Percentiles rank a stretch among this genome's conserved stretches.
Conservation (phyloP, 441 rosid genomes). For the Brassica hybrid region DNA sequence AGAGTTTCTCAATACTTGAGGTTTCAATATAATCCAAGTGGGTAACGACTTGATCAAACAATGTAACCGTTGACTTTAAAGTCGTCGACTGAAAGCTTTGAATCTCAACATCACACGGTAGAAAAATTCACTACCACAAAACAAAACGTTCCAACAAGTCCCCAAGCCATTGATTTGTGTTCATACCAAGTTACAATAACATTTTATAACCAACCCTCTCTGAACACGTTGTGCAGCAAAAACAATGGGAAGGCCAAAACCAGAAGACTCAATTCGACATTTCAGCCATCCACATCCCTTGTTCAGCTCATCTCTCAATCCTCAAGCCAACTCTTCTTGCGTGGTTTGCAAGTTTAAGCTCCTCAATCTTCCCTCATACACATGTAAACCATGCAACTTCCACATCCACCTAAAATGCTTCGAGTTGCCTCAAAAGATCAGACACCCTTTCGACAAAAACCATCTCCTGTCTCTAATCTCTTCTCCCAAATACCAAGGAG, state of each 20-base stretch:
- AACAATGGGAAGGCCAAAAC: conserved; percentile 44
- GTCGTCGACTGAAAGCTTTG: background rate
- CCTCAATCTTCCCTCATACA: conserved; percentile 37
- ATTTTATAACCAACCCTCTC: background rate
- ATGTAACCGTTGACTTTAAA: conserved; percentile 15
- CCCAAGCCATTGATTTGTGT: background rate
- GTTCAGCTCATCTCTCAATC: conserved; percentile 25
- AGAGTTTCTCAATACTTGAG: conserved; percentile 8
- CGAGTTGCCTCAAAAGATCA: conserved; percentile 46
- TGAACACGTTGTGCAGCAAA: background rate
- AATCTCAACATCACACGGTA: background rate
- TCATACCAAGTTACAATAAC: background rate
- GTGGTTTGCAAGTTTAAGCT: conserved; percentile 45
- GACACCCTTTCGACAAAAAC: conserved; percentile 48
- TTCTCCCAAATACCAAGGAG: conserved; percentile 39
- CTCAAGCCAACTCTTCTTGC: conserved; percentile 40
- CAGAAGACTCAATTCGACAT: conserved; percentile 44
- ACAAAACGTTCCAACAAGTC: background rate
- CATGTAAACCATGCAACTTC: conserved; percentile 43
- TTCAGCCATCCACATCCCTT: conserved; percentile 55
- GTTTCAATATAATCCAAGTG: background rate
- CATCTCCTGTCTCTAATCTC: conserved; percentile 46
- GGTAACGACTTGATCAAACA: conserved; percentile 11
- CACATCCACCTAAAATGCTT: conserved; percentile 49
- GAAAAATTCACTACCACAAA: conserved; percentile 9